A percentile compares a stretch with the other conserved stretches of the same genome.
Evolutionary conservation across 192 early-diverging fungal genomes (phyloP).

Genomic region (Glomus cerebriforme): DNA sequence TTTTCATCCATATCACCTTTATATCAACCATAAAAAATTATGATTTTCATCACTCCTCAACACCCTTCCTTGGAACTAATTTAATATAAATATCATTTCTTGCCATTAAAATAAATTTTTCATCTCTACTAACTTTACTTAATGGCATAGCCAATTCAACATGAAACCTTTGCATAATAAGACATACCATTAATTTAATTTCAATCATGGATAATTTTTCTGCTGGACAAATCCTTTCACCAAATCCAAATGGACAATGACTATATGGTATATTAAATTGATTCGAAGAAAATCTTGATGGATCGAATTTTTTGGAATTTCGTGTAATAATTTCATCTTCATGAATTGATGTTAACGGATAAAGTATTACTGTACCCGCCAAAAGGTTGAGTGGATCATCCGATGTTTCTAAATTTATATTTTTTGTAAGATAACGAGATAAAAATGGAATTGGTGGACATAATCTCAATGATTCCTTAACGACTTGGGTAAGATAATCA

Average conservation of each 20-base stretch:
- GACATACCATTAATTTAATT: neutral
- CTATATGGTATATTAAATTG: neutral
- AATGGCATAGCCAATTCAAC: neutral
- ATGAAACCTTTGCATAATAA: slow-evolving; percentile 18
- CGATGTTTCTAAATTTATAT: neutral
- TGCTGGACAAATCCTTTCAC: neutral
- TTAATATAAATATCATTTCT: slow-evolving; percentile 4
- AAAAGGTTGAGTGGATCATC: neutral
- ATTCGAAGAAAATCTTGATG: too few relatives aligned
- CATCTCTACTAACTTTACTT: neutral
- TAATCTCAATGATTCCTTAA: neutral
- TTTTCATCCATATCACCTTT: too few relatives aligned
- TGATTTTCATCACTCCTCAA: neutral
- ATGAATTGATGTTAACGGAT: neutral
- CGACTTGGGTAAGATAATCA: neutral
- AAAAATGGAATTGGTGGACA: neutral
- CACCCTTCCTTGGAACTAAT: neutral
- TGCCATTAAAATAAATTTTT: slow-evolving; percentile 12
- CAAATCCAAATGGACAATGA: slow-evolving; percentile 3
- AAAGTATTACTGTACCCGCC: neutral
- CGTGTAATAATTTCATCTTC: neutral
- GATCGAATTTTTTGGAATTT: neutral
- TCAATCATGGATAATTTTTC: slow-evolving; percentile 1
- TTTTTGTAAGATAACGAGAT: neutral
- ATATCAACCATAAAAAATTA: too few relatives aligned